Percentiles rank a stretch among this genome's conserved stretches.
Conservation (phyloP, 495 filamentous ascomycete species). For the Podospora comata region DNA sequence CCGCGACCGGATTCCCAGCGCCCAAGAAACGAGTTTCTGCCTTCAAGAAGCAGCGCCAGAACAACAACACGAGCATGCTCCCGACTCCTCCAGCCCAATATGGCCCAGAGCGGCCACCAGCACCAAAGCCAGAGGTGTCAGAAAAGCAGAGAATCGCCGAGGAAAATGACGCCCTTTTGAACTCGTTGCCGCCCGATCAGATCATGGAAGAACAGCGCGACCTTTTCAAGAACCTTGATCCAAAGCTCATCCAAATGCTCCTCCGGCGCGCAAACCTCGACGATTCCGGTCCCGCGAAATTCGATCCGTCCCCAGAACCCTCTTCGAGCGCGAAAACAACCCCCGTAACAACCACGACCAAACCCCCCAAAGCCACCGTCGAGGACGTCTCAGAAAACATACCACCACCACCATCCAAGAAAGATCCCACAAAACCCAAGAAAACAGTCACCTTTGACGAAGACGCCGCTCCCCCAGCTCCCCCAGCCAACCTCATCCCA, state of each 20-base stretch:
- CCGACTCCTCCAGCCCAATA: neutral
- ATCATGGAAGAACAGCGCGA: conserved; percentile 76
- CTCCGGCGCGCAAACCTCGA: conserved; percentile 77
- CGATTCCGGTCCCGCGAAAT: conserved; percentile 41
- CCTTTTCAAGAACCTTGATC: conserved; percentile 63
- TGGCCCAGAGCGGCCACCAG: conserved; percentile 8
- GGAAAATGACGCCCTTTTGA: conserved; percentile 73
- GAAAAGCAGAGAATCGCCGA: conserved; percentile 71
- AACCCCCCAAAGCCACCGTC: conserved; percentile 23
- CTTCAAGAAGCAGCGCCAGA: conserved; percentile 68
- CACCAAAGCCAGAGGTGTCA: conserved; percentile 32
- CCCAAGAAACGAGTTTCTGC: conserved; percentile 77
- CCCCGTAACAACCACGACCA: conserved; percentile 14
- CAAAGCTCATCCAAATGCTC: conserved; percentile 69
- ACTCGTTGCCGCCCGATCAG: conserved; percentile 75
- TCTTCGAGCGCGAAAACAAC: conserved; percentile 17
- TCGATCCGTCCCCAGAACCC: conserved; percentile 8
- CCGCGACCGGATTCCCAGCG: conserved; percentile 75
- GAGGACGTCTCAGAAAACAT: conserved; percentile 19
- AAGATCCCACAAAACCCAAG: conserved; percentile 25
- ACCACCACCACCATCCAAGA: conserved; percentile 5
- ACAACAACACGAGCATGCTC: conserved; percentile 11
- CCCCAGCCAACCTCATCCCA: conserved; percentile 30
- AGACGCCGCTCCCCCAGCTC: conserved; percentile 22
- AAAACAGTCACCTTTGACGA: conserved; percentile 30